Base-by-base conservation (phyloP, 495 filamentous ascomycete species). In the Ramalina intermedia region DNA sequence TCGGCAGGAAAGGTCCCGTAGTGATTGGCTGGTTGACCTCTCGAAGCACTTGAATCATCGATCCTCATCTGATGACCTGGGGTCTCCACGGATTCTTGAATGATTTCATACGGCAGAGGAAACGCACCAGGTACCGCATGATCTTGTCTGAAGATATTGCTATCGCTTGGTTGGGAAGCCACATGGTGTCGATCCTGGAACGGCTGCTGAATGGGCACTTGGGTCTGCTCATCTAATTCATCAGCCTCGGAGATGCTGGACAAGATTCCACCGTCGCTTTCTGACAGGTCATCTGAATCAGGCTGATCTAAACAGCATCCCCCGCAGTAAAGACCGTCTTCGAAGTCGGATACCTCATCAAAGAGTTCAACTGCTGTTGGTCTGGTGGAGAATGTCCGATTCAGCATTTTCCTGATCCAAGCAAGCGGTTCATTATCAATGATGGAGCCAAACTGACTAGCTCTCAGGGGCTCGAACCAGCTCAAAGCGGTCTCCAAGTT, bases 391-490 rank as follows among this genome's bases (percentile, higher is more conserved):
- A 43, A 43, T 8, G 52, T 20, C 13, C 12, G 18, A 18, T 27
- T 43, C 38, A 53, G 9, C 55, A 58, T 53, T 14, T 33, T 14
- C 29, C 21, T 26, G 27, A 47, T 47, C 56, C 53, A 56, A 13
- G 18, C 36, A 5, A 56, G 38, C 17, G 55, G 56, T 21, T 44
- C 37, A 9, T 49, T 48, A 37, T 58, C 56, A 17, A 17, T 17
- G 18, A 36, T n/a, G 23, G 21, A 20, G 3, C 46, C 56, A 6
- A 20, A 20, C 2, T 45, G 26, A 13, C 37, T 14, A 24, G 20
- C 14, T 21, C 27, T 35, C 21, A 58, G 20, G 27, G 33, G 6
- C 11, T 53, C 45, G 20, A 46, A 43, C 56, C 56, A 58, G 18
- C 37, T 17, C 20, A 38, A 27, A 14, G 53, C 39, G 6, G 20